Evolutionary conservation across 805 yeast genomes (phyloP).

Genomic region (Metschnikowia kunwiensis): DNA sequence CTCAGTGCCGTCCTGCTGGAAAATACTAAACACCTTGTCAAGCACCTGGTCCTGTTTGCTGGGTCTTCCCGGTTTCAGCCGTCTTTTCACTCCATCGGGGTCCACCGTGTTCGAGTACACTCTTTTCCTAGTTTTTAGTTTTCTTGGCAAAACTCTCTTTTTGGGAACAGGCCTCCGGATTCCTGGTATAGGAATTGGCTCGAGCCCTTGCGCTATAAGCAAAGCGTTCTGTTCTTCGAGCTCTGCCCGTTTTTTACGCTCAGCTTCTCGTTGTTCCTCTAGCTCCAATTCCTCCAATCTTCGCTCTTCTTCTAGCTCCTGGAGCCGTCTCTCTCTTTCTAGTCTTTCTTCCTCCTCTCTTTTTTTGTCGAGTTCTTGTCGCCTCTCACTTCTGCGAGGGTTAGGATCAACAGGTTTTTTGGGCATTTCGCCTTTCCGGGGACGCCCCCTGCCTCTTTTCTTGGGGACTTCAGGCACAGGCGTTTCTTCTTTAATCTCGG

Average conservation of each 20-base stretch:
- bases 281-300: constrained; percentile 1
- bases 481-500: neutral
- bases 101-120: neutral
- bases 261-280: constrained; percentile 2
- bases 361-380: constrained; percentile 6
- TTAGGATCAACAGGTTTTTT: constrained; percentile 5
- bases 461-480: constrained; percentile 7
- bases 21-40: constrained; percentile 31
- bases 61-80: constrained; percentile 17
- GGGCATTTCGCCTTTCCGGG: constrained; percentile 12
- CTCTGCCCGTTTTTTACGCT: neutral
- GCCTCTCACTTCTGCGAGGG: constrained; percentile 9
- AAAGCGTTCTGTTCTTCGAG: constrained; percentile 6
- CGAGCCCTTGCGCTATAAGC: constrained; percentile 9
- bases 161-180: neutral
- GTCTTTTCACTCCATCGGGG: constrained; percentile 1
- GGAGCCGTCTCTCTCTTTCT: constrained; percentile 7
- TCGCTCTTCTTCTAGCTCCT: constrained; percentile 1
- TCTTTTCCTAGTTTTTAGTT: constrained; percentile 4
- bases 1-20: constrained; percentile 32
- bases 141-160: constrained; percentile 1
- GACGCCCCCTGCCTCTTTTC: constrained; percentile 17
- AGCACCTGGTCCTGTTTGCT: constrained; percentile 17
- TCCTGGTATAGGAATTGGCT: constrained; percentile 1
- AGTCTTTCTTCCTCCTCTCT: constrained; percentile 11